Conservation (phyloP, 345 rosid species). For the Dimocarpus longan region DNA sequence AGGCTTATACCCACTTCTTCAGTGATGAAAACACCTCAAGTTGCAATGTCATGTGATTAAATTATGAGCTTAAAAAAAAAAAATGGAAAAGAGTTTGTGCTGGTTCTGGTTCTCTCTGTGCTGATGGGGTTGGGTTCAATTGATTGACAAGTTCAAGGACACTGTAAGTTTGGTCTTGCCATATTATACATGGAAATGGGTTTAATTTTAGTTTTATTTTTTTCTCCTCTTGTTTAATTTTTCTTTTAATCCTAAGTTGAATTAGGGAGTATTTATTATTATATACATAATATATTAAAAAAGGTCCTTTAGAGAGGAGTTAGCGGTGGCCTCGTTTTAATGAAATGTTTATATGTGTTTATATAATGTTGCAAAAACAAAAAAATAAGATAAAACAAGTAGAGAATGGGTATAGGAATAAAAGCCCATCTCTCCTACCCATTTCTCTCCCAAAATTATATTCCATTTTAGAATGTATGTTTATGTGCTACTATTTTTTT, state of each 20-base stretch:
- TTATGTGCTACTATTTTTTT: background rate
- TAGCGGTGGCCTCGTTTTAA: conserved; percentile 33
- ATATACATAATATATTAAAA: conserved; percentile 41
- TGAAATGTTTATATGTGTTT: conserved; percentile 57
- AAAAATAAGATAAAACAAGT: conserved; percentile 20
- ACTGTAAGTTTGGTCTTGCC: conserved; percentile 38
- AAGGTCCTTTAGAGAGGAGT: conserved; percentile 10
- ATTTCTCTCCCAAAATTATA: conserved; percentile 19
- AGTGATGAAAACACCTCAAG: conserved; percentile 89
- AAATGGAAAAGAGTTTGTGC: background rate
- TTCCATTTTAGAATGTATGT: background rate
- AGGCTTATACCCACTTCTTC: conserved; percentile 56
- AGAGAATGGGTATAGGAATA: conserved; percentile 13
- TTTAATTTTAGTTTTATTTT: conserved; percentile 34
- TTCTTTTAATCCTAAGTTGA: conserved; percentile 37
- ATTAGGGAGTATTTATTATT: conserved; percentile 43
- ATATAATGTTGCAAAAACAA: conserved; percentile 34
- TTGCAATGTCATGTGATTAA: conserved; percentile 83
- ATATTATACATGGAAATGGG: conserved; percentile 58
- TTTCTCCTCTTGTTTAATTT: background rate
- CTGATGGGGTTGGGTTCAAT: conserved; percentile 16
- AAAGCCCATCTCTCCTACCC: conserved; percentile 17
- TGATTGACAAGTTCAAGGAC: conserved; percentile 9
- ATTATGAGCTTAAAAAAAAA: background rate
- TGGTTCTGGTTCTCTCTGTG: conserved; percentile 6